Evolutionary conservation across 805 yeast genomes (phyloP).

Genomic region (Saccharomycopsis sp.): DNA sequence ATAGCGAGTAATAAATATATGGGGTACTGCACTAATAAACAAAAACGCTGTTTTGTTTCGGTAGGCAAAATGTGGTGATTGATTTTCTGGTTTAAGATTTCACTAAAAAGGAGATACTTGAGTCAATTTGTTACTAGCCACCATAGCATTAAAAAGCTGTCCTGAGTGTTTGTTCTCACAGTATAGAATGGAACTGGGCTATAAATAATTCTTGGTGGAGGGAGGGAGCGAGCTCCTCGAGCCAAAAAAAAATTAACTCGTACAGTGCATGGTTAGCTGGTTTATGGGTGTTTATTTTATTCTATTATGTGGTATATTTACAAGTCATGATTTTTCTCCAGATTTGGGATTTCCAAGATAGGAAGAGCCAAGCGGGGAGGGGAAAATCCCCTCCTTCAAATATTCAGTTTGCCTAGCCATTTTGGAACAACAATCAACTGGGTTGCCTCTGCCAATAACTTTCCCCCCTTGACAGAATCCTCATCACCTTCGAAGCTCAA

Average conservation of each 20-base stretch:
- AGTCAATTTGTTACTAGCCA: not conserved
- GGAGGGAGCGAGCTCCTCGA: not conserved
- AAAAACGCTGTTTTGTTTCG: too few relatives aligned
- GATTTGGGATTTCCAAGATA: not conserved
- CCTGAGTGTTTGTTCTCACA: not conserved
- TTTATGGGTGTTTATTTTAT: not conserved
- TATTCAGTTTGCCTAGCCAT: constrained; percentile 4
- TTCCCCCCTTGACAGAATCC: not conserved
- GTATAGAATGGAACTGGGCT: not conserved
- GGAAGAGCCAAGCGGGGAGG: not conserved
- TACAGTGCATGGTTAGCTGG: not conserved
- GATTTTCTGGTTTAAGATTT: not conserved
- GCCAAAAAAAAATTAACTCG: not conserved
- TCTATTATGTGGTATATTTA: not conserved
- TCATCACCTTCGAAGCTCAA: not conserved
- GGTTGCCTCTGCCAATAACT: constrained; percentile 4
- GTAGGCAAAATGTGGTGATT: not conserved
- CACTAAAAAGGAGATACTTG: not conserved
- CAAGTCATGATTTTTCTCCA: not conserved
- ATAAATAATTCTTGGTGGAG: not conserved
- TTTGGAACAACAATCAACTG: constrained; percentile 15
- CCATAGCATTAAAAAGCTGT: not conserved
- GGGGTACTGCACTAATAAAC: too few relatives aligned
- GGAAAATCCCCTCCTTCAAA: not conserved
- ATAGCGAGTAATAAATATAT: too few relatives aligned